Evolutionary conservation across 345 rosid genomes (phyloP), one percentile per base, ranked within the genome.

Genomic region (Salix caprea): DNA sequence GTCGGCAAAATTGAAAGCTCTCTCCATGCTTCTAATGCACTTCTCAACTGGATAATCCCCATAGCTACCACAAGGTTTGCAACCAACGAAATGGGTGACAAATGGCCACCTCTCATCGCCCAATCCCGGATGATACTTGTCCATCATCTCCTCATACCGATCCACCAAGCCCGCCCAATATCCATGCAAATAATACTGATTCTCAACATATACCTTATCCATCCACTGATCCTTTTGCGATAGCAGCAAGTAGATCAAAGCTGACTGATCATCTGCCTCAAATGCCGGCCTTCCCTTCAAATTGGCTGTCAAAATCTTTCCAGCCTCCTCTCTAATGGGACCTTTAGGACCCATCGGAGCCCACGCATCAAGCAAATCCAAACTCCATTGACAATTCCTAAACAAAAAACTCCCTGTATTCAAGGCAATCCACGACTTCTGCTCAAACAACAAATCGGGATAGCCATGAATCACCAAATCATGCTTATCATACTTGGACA

Each of bases 31-130:
- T 73, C 84, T 84, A 81, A 95, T 83, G 87, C 99, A 95, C 72
- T 81, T 83, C 79, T 93, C 98, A 14, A 91, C 97, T 1, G 98
- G 90, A 73, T 95, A 95, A 88, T 95, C 99, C 13, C 94, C 99
- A 67, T 93, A 95, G 78, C 98, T 93, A 69, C 97, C 99, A 78
- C 99, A 93, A 71, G 98, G 97, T 84, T 95, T 93, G 79, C 99
- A 95, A 7, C 97, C 98, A 8, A 95, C 98, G 19, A 93, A 95
- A 73, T 95, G 96, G 39, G 99, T 95, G 62, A 95, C 92, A 73
- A 95, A 93, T 0, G 99, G 99, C 97, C 99, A 93, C 84, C 99
- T 91, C 78, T 93, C 97, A 40, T 95, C 98, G 18, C 99, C 99
- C 79, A 91, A 79, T 0, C 99, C 98, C 0, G 98, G 96, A 83